Base-by-base conservation (phyloP, 306 rosid genomes). In the Rosa rugosa region DNA sequence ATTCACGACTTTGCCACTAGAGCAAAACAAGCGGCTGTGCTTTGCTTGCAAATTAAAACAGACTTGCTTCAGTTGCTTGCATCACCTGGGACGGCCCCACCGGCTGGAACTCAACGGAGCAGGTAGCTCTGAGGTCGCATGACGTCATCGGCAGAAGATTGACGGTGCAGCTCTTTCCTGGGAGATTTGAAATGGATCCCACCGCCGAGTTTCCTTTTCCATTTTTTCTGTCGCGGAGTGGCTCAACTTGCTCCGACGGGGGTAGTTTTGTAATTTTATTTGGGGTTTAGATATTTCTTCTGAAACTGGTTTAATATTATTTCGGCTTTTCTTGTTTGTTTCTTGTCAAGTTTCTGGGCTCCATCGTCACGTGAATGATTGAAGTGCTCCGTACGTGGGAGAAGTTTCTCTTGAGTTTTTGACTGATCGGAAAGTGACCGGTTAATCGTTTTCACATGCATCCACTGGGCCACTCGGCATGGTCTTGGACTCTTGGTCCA, bases 1-100 rank as follows among this genome's bases (percentile, higher is more conserved):
- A 82, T 76, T 67, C 31, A 80, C 85, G 71, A 51, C 2, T 71
- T 7, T 80, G 77, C 84, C 86, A 80, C 71, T 17, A 0, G 0
- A 4, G 14, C 12, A 4, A 31, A 31, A 51, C 6, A 14, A 23
- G 51, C 5, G 82, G 77, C 81, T 27, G 12, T 51, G 62, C 38
- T 6, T 36, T 45, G 67, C 73, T 34, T 40, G 25, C 51, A 17
- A 11, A 51, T 14, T 31, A 9, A 46, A 1, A 5, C 34, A 3
- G 11, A 16, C 11, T 17, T 6, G 31, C 31, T 27, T 27, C 31
- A 27, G 31, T 27, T 1, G 69, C 45, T 14, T 64, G 69, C 42
- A 13, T 63, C 40, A 11, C 69, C 7, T 4, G 9, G 42, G 1
- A 16, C 44, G 68, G 36, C 3, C 68, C 45, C 45, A 34, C 69